Evolutionary conservation across 176 grass and related monocot species (phyloP).

Genomic region (Aegilops sharonensis): DNA sequence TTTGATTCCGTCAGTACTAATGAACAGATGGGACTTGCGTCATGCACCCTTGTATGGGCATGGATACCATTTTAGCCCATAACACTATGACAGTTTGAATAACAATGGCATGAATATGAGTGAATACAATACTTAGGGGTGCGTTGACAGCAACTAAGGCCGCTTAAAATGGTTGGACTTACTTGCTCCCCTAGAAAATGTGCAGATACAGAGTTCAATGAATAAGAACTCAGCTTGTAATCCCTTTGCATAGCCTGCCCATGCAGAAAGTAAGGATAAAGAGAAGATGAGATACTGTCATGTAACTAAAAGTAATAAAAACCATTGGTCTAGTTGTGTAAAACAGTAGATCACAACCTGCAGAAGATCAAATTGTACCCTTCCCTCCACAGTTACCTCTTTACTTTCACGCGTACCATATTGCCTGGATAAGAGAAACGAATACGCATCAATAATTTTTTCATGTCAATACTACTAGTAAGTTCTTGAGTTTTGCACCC

Average conservation of each 20-base stretch:
- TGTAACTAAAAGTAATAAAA: neutral
- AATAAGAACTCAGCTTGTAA: constrained; percentile 99
- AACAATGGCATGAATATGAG: neutral
- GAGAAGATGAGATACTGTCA: constrained; percentile 14
- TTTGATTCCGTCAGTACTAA: neutral
- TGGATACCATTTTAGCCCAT: neutral
- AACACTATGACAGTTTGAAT: constrained; percentile 20
- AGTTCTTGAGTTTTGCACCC: neutral
- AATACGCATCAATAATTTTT: constrained; percentile 22
- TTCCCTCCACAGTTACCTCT: constrained; percentile 93
- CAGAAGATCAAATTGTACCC: constrained; percentile 97
- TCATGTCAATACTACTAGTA: neutral
- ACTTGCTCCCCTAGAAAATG: constrained; percentile 98
- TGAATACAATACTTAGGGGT: constrained; percentile 2
- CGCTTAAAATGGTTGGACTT: constrained; percentile 41
- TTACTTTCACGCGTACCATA: constrained; percentile 95
- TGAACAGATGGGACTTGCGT: neutral
- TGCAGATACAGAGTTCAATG: constrained; percentile 94
- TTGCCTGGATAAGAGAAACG: constrained; percentile 58
- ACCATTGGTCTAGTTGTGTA: constrained; percentile 2
- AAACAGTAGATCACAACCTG: constrained; percentile 62
- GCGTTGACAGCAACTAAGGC: neutral
- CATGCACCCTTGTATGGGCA: neutral
- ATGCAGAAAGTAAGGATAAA: constrained; percentile 34
- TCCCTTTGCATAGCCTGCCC: constrained; percentile 90